Evolutionary conservation across 2,329 filamentous ascomycete species (phyloP), one percentile per base, ranked within the genome.

Genomic region (Exserohilum rostratum): DNA sequence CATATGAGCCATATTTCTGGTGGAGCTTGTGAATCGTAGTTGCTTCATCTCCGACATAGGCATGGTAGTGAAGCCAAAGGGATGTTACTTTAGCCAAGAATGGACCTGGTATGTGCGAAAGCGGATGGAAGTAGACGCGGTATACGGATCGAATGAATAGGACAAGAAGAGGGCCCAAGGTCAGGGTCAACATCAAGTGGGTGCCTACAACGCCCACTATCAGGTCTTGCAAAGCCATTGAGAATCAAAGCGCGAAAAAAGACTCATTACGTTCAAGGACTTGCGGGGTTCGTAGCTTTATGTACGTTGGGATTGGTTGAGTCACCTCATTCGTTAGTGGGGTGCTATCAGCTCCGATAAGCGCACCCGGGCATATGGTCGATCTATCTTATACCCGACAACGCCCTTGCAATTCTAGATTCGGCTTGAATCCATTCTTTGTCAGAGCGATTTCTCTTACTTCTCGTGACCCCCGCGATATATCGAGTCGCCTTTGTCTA

Each of bases 21-120:
- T 70, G 67, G 3, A 69, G 63, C 2, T 46, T 38, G 33, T 67
- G 63, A 9, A 66, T 62, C 2, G 43, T 49, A 13, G 56, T 62
- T 10, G 65, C 67, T 57, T 68, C 65, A 33, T 71, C 62, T 15
- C 68, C 69, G 30, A 67, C 40, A n/a, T 71, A 69, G 22, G 67
- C 59, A 39, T 69, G 65, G 25, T 69, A 68, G 39, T 69, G 43
- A 10, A 71, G 65, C 62, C 68, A 72, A 18, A 69, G 46, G 1
- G 64, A 64, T 1, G 65, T 65, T 2, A 58, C 17, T 29, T 62
- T 69, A n/a, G 68, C 49, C 1, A 66, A 15, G 0, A 65, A 9
- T 2, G 67, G 67, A 0, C 69, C 69, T 1, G 68, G 65, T 5
- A 71, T 63, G 17, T 62, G 54, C 3, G 63, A 44, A 3, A 67